Base-by-base conservation (phyloP, 208 protist species). In the Endotrypanum monterogeii region DNA sequence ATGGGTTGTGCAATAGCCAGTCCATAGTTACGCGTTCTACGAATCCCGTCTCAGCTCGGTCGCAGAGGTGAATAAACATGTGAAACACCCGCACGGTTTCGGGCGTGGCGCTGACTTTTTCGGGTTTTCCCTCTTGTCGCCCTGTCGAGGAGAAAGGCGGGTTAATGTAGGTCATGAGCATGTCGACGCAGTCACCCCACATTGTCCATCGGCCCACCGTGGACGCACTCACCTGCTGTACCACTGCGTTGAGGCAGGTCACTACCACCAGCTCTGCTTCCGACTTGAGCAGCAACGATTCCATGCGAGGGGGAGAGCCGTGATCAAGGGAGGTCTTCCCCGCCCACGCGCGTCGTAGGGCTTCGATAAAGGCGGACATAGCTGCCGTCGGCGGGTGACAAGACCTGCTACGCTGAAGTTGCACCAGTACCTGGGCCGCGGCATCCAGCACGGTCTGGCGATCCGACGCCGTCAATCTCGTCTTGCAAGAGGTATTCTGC, bases 131-230 rank as follows among this genome's bases (percentile, higher is more conserved):
- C 20, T n/a, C 32, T 14, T 39, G 60, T 65, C 37, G 60, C 60
- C 60, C 16, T 12, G 35, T 54, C 16, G 66, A 2, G 35, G 46
- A 37, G 37, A 89, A 62, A 11, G 84, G 89, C 30, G 79, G 82
- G 50, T 44, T 35, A 4, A 94, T 71, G 58, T 74, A 83, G 2
- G 62, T 16, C 35, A 79, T 37, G 14, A 94, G 78, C 16, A 85
- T 71, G 9, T 73, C 52, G 11, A 87, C 67, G 72, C 89, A 94
- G 65, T 82, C 83, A 18, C 75, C 69, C 89, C 89, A 94, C 73
- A 94, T 71, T 2, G 87, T 83, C 78, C 87, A 86, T 1, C 89
- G 87, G 46, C 56, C 68, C 56, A 85, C 39, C 25, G 71, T 56
- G 11, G 84, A 83, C 67, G 78, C 52, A n/a, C 78, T 72, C 11